Conservation (phyloP, 177 flowering plant genomes). For the Vitis hybrid region DNA sequence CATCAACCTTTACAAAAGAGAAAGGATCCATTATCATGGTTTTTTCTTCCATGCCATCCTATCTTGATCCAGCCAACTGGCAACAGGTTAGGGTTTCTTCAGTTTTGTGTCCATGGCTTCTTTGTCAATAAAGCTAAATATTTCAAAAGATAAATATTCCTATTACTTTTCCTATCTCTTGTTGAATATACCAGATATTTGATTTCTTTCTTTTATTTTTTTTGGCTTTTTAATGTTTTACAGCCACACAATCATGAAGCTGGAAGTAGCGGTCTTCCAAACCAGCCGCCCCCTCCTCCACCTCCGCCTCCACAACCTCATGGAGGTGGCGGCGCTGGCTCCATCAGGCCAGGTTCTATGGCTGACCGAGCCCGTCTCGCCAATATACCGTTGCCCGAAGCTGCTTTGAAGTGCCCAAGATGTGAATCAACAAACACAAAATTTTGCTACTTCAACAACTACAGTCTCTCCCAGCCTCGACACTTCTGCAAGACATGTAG, state of each 20-base stretch:
- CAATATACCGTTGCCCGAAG: constrained; percentile 50
- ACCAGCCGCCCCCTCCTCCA: constrained; percentile 25
- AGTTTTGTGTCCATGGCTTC: constrained; percentile 13
- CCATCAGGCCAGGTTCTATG: constrained; percentile 55
- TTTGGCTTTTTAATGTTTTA: too few species aligned
- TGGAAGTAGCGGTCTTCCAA: constrained; percentile 8
- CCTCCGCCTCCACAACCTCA: constrained; percentile 37
- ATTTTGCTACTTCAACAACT: constrained; percentile 69
- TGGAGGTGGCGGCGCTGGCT: constrained; percentile 33
- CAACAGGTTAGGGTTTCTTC: constrained; percentile 37
- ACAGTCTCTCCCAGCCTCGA: constrained; percentile 64
- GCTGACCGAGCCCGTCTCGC: constrained; percentile 56
- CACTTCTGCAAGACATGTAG: constrained; percentile 66
- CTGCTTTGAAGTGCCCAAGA: constrained; percentile 55
- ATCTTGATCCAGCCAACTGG: constrained; percentile 49
- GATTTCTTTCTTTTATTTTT: too few species aligned
- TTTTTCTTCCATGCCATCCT: constrained; percentile 36
- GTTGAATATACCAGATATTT: neutral
- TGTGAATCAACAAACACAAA: constrained; percentile 63
- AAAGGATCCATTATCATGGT: constrained; percentile 27
- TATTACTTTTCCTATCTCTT: constrained; percentile 1
- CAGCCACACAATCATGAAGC: constrained; percentile 12
- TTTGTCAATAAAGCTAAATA: constrained; percentile 19
- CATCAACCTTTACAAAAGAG: constrained; percentile 47
- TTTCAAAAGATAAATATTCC: neutral